Conservation (phyloP, 371 early-diverging fungal species). For the Apophysomyces trapeziformis region DNA sequence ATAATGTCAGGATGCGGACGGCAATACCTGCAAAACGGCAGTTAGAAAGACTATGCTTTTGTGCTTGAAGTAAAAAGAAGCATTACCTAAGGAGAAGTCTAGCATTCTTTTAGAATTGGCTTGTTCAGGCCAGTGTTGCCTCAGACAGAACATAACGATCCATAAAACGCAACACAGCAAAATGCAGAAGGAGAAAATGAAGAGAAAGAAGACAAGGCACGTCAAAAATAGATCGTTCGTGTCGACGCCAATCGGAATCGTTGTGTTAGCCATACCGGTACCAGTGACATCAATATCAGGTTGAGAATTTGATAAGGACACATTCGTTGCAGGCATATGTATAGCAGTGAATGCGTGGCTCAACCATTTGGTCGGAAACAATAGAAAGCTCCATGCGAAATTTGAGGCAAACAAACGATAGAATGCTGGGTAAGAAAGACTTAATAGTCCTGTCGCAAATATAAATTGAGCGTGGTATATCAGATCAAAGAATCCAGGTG, state of each 20-base stretch:
- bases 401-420: conserved; percentile 56
- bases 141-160: conserved; percentile 13
- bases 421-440: conserved; percentile 56
- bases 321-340: background rate
- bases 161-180: conserved; percentile 24
- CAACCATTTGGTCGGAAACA: conserved; percentile 34
- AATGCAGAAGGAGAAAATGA: conserved; percentile 34
- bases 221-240: conserved; percentile 49
- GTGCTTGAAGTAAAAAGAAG: background rate
- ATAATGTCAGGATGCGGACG: conserved; percentile 34
- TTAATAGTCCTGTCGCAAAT: conserved; percentile 52
- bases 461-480: conserved; percentile 61
- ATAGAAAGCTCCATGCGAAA: conserved; percentile 62
- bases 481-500: conserved; percentile 61
- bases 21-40: conserved; percentile 30
- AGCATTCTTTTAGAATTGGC: conserved; percentile 13
- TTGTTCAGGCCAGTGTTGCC: background rate
- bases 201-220: conserved; percentile 29
- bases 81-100: conserved; percentile 35
- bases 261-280: conserved; percentile 47
- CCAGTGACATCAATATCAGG: conserved; percentile 29
- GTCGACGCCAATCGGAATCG: conserved; percentile 46
- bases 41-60: background rate
- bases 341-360: background rate
- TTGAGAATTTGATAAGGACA: background rate